Evolutionary conservation across 805 yeast species (phyloP).

Genomic region (Yarrowia porcina): DNA sequence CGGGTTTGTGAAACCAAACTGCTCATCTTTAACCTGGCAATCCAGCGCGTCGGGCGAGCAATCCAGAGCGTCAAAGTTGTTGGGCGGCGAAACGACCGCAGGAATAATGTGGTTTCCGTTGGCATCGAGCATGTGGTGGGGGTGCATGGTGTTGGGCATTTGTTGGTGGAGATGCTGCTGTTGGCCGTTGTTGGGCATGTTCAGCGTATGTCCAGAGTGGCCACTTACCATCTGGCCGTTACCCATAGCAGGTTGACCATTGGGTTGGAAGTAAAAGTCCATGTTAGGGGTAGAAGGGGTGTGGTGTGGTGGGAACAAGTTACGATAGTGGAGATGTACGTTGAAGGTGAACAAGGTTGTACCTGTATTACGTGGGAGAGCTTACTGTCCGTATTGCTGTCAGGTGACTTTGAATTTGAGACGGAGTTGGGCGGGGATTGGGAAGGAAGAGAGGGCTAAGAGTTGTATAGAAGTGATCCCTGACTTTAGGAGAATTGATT

Average conservation of each 20-base stretch:
- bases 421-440: too few relatives aligned
- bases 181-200: neutral
- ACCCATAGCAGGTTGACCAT: conserved; percentile 14
- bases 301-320: neutral
- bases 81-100: conserved; percentile 6
- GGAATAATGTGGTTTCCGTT: conserved; percentile 8
- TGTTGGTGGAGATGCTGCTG: neutral
- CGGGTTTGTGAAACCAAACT: conserved; percentile 9
- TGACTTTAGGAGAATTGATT: too few relatives aligned
- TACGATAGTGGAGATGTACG: neutral
- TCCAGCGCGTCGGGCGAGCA: conserved; percentile 2
- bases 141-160: neutral
- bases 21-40: conserved; percentile 18
- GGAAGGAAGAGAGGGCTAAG: too few relatives aligned
- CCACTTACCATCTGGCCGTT: conserved; percentile 9
- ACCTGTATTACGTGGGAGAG: too few relatives aligned
- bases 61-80: conserved; percentile 17
- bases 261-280: conserved; percentile 23
- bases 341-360: neutral
- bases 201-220: conserved; percentile 4
- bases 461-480: too few relatives aligned
- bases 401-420: neutral
- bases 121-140: conserved; percentile 15
- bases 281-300: neutral
- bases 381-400: too few relatives aligned